Evolutionary conservation across 257 asterid species (phyloP), one percentile per base, ranked within the genome.

Genomic region (Leptodermis oblonga): DNA sequence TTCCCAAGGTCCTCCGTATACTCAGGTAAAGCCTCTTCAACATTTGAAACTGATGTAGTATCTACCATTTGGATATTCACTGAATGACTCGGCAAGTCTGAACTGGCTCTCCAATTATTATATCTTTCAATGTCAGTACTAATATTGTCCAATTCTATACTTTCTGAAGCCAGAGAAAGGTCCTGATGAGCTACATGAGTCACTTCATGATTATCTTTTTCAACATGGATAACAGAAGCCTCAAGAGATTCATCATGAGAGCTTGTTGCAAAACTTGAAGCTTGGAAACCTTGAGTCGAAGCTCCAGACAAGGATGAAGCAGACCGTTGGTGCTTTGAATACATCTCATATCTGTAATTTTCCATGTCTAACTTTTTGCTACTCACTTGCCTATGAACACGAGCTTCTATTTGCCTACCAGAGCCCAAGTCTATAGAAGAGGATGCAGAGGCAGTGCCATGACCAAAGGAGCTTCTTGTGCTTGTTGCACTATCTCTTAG

Each of bases 401-500:
- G 85, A 28, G 77, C 39, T 76, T 90, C 97, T 15, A 68, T 62
- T 68, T 83, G 92, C 65, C 79, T 87, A 49, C 80, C 77, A 48
- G 90, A 83, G 31, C 92, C 92, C 74, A 91, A 77, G 82, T 94
- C 99, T 74, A 82, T 68, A 67, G 97, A 94, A 65, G 99, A 91
- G 46, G 97, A 89, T 8, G 87, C 79, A 8, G 97, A 91, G 60
- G 84, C 84, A 80, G 86, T 86, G 52, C 90, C 88, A 68, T 82
- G 83, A 68, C 90, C 92, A 66, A 83, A 70, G 67, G 97, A 89
- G 85, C 96, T 92, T 82, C 92, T 82, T 80, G 83, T 76, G 84
- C 91, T 84, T 80, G 85, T 87, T 69, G 81, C 62, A 74, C 90
- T 82, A 76, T 81, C 97, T 81, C 88, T 82, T 78, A 80, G 78